Evolutionary conservation across 1,284 basidiomycete species (phyloP).

Genomic region (Trametes versicolor): DNA sequence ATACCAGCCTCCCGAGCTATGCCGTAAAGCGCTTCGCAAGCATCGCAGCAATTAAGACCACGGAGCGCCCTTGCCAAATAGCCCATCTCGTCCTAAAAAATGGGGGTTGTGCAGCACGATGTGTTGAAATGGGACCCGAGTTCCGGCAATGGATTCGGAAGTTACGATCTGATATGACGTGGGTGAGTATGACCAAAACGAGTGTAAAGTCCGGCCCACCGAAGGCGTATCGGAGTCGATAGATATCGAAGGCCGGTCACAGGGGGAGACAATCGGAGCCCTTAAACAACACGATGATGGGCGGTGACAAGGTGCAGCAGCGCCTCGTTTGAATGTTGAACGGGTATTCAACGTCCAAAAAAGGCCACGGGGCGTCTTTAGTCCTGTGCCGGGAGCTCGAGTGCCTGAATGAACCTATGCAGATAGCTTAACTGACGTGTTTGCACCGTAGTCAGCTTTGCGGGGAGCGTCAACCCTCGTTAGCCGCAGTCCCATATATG

Average conservation of each 20-base stretch:
- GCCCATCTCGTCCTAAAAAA: not conserved
- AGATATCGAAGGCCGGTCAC: slow-evolving; percentile 3
- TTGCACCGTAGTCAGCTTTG: too few species aligned
- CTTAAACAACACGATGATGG: not conserved
- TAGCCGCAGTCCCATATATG: too few species aligned
- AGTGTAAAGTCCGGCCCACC: not conserved
- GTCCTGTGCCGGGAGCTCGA: too few species aligned
- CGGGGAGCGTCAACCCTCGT: too few species aligned
- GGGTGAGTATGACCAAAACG: slow-evolving; percentile 1
- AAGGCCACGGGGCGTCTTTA: too few species aligned
- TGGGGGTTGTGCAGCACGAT: not conserved
- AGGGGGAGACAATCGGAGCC: not conserved
- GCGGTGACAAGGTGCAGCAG: not conserved
- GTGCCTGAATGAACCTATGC: too few species aligned
- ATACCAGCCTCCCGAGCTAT: not conserved
- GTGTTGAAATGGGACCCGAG: not conserved
- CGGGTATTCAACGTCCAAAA: not conserved
- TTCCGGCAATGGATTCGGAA: not conserved
- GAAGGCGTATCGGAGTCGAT: not conserved
- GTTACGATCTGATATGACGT: not conserved
- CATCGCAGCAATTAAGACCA: not conserved
- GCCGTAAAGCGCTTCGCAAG: slow-evolving; percentile 12
- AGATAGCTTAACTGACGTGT: too few species aligned
- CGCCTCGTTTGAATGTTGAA: not conserved
- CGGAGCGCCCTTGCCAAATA: slow-evolving; percentile 4